Evolutionary conservation across 2,329 filamentous ascomycete species (phyloP), one percentile per base, ranked within the genome.

Genomic region (Rutstroemia sp.): DNA sequence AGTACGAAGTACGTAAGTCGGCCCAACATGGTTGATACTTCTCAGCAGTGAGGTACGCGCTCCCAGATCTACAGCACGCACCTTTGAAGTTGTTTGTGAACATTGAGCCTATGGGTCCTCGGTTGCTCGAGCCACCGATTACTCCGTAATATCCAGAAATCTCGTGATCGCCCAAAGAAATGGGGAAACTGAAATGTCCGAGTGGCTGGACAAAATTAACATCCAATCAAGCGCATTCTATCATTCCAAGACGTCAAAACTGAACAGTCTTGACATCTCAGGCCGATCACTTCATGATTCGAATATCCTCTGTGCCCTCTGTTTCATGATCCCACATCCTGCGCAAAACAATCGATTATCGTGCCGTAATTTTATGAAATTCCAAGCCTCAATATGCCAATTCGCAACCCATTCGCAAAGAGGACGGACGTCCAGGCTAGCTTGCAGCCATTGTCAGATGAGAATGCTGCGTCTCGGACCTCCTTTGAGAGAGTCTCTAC

Each of bases 321-420:
- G 27, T 51, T 55, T 45, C n/a, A 10, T 44, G 17, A 7, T 12
- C 5, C 23, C n/a, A 37, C n/a, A 41, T 39, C 25, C 37, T 55
- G 16, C 4, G 50, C 49, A 51, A 51, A 41, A 51, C 47, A 27
- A 55, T 44, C 51, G 27, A 55, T 55, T 44, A 9, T 19, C 45
- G 51, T 56, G 17, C 38, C 38, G 25, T 56, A 45, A 56, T 44
- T 38, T 47, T 39, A 27, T 44, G n/a, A 44, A 44, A 16, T 19
- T 14, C 23, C 16, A 44, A 37, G 23, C 12, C 37, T 17, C 27
- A 56, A 51, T 14, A 51, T 47, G 30, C 41, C 46, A n/a, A 54
- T 42, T 50, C 84, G 87, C 63, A 90, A 89, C 70, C 83, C 86
- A 30, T 87, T 90, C 69, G 75, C 79, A 56, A 81, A 81, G 65